These are phyloP conservation scores for Seiridium cupressi DNA, from an alignment of 2,329 filamentous ascomycete species.

Conservation along the genomic window DNA sequence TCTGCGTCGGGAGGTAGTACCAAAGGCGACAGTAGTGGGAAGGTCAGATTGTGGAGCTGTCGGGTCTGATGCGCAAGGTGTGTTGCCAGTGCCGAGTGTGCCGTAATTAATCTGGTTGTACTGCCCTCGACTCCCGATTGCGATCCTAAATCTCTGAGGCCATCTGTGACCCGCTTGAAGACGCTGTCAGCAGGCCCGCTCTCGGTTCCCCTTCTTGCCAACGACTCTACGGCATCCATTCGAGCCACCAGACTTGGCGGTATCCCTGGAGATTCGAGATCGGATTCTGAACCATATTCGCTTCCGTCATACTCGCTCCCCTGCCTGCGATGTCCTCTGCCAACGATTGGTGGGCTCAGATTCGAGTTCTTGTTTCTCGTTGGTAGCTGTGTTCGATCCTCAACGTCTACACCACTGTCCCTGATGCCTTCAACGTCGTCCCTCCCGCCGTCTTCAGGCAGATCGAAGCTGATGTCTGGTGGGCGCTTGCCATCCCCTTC, in stretches of 20 bases:
- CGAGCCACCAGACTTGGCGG: constrained; percentile 64
- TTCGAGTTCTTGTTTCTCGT: constrained; percentile 34
- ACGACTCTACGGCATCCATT: constrained; percentile 70
- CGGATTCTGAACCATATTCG: constrained; percentile 71
- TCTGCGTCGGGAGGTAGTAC: constrained; percentile 61
- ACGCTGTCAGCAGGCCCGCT: constrained; percentile 65
- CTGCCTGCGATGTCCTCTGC: constrained; percentile 48
- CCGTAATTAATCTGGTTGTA: constrained; percentile 70
- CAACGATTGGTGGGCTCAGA: constrained; percentile 42
- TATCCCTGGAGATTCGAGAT: constrained; percentile 68
- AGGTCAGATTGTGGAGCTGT: constrained; percentile 70
- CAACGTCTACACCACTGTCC: constrained; percentile 43
- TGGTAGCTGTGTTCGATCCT: constrained; percentile 21
- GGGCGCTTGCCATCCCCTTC: constrained; percentile 36
- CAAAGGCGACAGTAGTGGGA: constrained; percentile 68
- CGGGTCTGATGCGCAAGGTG: constrained; percentile 75
- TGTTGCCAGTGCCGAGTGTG: constrained; percentile 71
- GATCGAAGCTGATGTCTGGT: constrained; percentile 36
- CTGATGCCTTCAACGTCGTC: constrained; percentile 27
- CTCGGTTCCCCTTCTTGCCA: constrained; percentile 65
- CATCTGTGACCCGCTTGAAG: constrained; percentile 65
- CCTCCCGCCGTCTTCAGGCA: constrained; percentile 19
- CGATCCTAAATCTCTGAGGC: constrained; percentile 69
- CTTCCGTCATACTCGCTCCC: constrained; percentile 68
- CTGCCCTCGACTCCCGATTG: constrained; percentile 72